A percentile compares a stretch with the other conserved stretches of the same genome.
Evolutionary conservation across 129 eudicot genomes (phyloP).

Genomic region (Logfia minima): DNA sequence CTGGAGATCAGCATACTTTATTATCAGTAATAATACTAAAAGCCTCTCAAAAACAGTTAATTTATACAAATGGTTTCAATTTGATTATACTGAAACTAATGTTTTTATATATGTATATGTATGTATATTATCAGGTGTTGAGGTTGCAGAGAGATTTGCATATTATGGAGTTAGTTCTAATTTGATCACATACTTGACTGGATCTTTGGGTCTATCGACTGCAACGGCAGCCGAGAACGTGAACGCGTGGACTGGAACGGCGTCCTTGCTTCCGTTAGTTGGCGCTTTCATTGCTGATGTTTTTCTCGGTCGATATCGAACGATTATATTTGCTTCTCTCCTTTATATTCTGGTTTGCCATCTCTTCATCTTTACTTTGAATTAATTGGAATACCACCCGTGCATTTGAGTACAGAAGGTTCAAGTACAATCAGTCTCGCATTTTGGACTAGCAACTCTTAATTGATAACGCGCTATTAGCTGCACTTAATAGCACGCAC

Average conservation of each 20-base stretch:
- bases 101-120: too few relatives aligned
- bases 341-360: slow-evolving; percentile 55
- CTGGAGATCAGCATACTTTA: slow-evolving; percentile 58
- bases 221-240: slow-evolving; percentile 72
- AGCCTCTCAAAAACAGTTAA: not conserved
- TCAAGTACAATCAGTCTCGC: too few relatives aligned
- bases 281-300: slow-evolving; percentile 78
- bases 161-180: slow-evolving; percentile 56
- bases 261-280: slow-evolving; percentile 55
- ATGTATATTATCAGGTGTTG: slow-evolving; percentile 44
- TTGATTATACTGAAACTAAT: too few relatives aligned
- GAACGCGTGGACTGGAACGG: slow-evolving; percentile 65
- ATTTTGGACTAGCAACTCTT: too few relatives aligned
- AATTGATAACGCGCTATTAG: too few relatives aligned
- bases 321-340: slow-evolving; percentile 57
- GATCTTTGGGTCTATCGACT: slow-evolving; percentile 68
- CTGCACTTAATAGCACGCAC: too few relatives aligned
- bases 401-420: too few relatives aligned
- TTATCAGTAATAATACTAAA: slow-evolving; percentile 33
- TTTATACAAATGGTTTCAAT: too few relatives aligned
- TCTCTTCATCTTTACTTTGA: too few relatives aligned
- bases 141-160: slow-evolving; percentile 69
- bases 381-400: too few relatives aligned
- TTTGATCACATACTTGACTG: slow-evolving; percentile 50
- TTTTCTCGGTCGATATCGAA: slow-evolving; percentile 59